Evolutionary conservation across 495 filamentous ascomycete species (phyloP).

Genomic region (Neurospora sp.): DNA sequence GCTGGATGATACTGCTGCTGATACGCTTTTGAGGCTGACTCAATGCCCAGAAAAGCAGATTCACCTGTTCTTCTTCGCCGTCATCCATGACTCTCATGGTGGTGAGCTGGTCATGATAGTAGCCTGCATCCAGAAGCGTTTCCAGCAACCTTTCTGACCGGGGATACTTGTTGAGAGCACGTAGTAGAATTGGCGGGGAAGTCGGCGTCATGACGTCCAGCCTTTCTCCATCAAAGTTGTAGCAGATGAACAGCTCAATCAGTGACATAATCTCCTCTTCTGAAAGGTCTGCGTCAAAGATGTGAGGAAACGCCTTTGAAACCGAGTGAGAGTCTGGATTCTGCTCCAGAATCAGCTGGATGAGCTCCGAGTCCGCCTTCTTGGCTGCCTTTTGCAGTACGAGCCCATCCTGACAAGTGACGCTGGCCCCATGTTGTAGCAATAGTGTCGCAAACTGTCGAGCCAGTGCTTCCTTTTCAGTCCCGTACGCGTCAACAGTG

Average conservation of each 20-base stretch:
- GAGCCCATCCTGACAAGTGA: constrained; percentile 31
- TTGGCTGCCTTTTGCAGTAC: constrained; percentile 32
- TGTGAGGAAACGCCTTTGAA: constrained; percentile 31
- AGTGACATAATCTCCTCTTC: constrained; percentile 30
- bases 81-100: constrained; percentile 24
- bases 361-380: constrained; percentile 27
- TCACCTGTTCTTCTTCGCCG: constrained; percentile 33
- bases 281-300: constrained; percentile 27
- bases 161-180: constrained; percentile 33
- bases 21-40: constrained; percentile 40
- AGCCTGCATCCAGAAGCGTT: constrained; percentile 35
- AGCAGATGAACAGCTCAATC: constrained; percentile 31
- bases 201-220: constrained; percentile 30
- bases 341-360: constrained; percentile 26
- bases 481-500: constrained; percentile 23
- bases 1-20: constrained; percentile 32
- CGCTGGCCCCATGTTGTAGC: constrained; percentile 25
- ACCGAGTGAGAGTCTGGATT: constrained; percentile 30
- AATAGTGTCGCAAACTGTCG: constrained; percentile 26
- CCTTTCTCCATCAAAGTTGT: constrained; percentile 27
- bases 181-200: constrained; percentile 30
- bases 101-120: constrained; percentile 35
- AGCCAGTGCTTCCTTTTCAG: constrained; percentile 23
- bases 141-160: constrained; percentile 32
- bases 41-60: constrained; percentile 36